Evolutionary conservation across 1,284 basidiomycete genomes (phyloP).

Genomic region (Ustilago bromivora): DNA sequence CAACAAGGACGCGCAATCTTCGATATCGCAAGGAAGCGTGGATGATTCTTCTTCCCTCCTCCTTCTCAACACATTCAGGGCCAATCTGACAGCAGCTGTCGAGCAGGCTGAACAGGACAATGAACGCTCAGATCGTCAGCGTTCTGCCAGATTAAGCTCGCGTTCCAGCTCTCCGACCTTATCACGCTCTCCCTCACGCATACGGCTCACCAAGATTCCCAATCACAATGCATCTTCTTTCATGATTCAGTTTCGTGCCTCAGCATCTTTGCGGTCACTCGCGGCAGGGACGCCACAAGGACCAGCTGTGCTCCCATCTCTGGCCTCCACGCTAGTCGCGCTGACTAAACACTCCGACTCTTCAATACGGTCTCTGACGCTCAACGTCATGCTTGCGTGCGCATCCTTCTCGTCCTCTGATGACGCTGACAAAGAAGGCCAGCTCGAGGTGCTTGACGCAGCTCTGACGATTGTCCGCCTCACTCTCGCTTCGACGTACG

Average conservation of each 20-base stretch:
- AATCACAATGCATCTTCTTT: not conserved
- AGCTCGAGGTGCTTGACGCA: constrained; percentile 37
- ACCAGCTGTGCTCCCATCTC: constrained; percentile 27
- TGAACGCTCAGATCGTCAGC: not conserved
- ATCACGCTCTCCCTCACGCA: constrained; percentile 13
- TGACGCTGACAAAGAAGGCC: constrained; percentile 10
- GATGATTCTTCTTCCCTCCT: constrained; percentile 41
- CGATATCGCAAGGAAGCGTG: not conserved
- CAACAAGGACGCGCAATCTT: not conserved
- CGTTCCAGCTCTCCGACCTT: constrained; percentile 12
- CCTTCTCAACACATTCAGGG: constrained; percentile 48
- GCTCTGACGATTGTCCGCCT: constrained; percentile 38
- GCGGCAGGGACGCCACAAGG: constrained; percentile 27
- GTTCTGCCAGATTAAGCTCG: not conserved
- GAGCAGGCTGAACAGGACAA: not conserved
- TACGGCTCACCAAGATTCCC: not conserved
- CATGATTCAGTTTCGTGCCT: constrained; percentile 6
- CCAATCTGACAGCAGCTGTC: constrained; percentile 22
- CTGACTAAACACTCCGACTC: constrained; percentile 34
- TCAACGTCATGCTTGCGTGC: constrained; percentile 40
- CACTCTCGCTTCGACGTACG: constrained; percentile 35
- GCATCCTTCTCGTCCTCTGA: not conserved
- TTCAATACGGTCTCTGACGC: constrained; percentile 25
- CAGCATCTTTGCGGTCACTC: constrained; percentile 29
- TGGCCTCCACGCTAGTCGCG: constrained; percentile 38